Evolutionary conservation across 495 filamentous ascomycete species (phyloP), one percentile per base, ranked within the genome.

Genomic region (Glarea lozoyensis): DNA sequence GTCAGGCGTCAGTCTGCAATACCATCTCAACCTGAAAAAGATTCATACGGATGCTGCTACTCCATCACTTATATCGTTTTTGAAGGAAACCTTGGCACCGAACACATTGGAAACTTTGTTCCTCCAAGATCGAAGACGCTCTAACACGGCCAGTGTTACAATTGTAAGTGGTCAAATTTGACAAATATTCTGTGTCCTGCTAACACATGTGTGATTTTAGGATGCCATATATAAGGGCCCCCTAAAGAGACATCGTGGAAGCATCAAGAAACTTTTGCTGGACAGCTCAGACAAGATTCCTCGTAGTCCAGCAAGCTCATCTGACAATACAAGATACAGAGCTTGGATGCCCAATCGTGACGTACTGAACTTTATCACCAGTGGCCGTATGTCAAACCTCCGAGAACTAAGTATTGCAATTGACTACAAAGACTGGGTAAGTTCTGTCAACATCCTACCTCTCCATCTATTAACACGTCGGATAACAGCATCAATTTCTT

Each of bases 1-100:
- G 13, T 17, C 40, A n/a, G 25, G 16, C 16, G 42, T 56, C 0
- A 42, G 66, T 3, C 44, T 60, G 3, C 78, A 86, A 23, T 94
- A 87, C 53, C 68, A 70, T 22, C 62, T 97, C 4, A 78, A 75
- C 0, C 63, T 97, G 34, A 90, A 83, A 58, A 75, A 82, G 48
- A 71, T 97, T 10, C 86, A 93, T 47, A 93, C 85, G 0, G 86
- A 95, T 56, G 67, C 67, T 10, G 84, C 89, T n/a, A 88, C 86
- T 0, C 63, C 75, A 15, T 72, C 79, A 17, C 62, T 97, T n/a
- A 76, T 95, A 30, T 67, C 72, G 6, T 94, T 95, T 53, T 72
- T 95, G 39, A 87, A 82, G 44, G 86, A 94, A 47, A 81, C 87
- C 0, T 72, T 95, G 21, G 83, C 81, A 19, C 90, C 90, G 1